phyloP scores from a whole-genome alignment of 768 basidiomycete species.

The Podaxis mareebaensis region DNA sequence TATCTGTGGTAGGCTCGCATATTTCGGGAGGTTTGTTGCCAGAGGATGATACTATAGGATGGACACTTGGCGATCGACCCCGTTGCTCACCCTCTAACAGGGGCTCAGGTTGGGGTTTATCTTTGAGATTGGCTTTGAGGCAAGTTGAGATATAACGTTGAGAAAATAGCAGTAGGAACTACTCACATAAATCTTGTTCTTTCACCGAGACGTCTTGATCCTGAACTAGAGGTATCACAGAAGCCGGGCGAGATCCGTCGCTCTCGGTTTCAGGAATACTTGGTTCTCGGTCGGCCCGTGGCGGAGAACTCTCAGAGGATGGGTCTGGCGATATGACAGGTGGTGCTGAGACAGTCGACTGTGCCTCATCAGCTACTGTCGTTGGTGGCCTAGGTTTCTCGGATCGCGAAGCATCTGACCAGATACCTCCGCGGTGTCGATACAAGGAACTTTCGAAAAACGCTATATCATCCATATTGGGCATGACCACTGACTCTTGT shows the following conservation, averaged over 20 bases:
- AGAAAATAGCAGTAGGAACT: background rate
- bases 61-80: slow-evolving; percentile 3
- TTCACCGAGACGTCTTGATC: background rate
- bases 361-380: slow-evolving; percentile 28
- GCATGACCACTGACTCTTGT: slow-evolving; percentile 89
- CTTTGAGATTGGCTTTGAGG: background rate
- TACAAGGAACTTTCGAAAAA: slow-evolving; percentile 82
- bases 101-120: background rate
- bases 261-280: slow-evolving; percentile 15
- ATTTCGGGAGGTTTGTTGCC: slow-evolving; percentile 1
- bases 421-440: slow-evolving; percentile 84
- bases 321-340: slow-evolving; percentile 3
- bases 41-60: background rate
- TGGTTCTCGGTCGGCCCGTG: slow-evolving; percentile 16
- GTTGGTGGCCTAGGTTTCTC: slow-evolving; percentile 27
- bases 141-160: background rate
- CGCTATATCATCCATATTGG: slow-evolving; percentile 97
- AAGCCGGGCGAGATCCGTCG: slow-evolving; percentile 14
- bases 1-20: background rate
- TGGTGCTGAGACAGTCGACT: slow-evolving; percentile 39
- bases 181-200: slow-evolving; percentile 6
- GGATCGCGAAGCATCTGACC: slow-evolving; percentile 68
- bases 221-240: slow-evolving; percentile 2
- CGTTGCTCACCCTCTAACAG: background rate
- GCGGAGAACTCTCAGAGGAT: background rate